A percentile compares a stretch with the other conserved stretches of the same genome.
Evolutionary conservation across 129 eudicot species (phyloP).

Genomic region (Artemisia argyi): DNA sequence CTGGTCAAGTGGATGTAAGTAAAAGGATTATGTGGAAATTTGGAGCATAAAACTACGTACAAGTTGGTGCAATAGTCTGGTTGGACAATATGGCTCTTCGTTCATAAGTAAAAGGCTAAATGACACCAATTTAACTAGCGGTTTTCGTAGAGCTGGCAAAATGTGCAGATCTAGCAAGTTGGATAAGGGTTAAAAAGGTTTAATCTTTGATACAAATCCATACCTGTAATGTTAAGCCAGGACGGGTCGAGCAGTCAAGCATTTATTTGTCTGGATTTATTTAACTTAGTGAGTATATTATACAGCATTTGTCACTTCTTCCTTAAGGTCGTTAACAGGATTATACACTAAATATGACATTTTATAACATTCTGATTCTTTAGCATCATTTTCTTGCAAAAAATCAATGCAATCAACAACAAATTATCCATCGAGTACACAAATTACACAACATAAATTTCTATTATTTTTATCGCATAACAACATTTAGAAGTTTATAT

Average conservation of each 20-base stretch:
- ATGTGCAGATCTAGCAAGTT: background rate
- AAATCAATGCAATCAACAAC: constrained; percentile 6
- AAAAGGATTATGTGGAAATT: background rate
- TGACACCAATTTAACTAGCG: background rate
- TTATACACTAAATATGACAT: background rate
- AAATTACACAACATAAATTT: background rate
- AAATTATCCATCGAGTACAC: background rate
- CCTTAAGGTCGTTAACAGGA: too few relatives aligned
- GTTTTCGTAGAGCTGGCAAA: background rate
- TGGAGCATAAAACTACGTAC: background rate
- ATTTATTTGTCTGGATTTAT: too few relatives aligned
- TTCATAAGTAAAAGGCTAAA: background rate
- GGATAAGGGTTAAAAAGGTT: background rate
- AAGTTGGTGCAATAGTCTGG: background rate
- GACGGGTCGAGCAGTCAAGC: too few relatives aligned
- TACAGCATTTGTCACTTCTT: too few relatives aligned
- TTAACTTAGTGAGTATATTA: too few relatives aligned
- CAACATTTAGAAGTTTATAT: background rate
- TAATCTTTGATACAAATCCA: too few relatives aligned
- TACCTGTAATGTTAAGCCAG: too few relatives aligned
- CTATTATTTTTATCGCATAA: background rate
- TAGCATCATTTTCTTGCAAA: background rate
- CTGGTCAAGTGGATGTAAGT: constrained; percentile 29
- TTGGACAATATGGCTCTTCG: background rate
- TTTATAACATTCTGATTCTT: background rate